These are phyloP conservation scores for Sugiyamaella americana DNA, from an alignment of 805 yeast species.

Conservation along the genomic window DNA sequence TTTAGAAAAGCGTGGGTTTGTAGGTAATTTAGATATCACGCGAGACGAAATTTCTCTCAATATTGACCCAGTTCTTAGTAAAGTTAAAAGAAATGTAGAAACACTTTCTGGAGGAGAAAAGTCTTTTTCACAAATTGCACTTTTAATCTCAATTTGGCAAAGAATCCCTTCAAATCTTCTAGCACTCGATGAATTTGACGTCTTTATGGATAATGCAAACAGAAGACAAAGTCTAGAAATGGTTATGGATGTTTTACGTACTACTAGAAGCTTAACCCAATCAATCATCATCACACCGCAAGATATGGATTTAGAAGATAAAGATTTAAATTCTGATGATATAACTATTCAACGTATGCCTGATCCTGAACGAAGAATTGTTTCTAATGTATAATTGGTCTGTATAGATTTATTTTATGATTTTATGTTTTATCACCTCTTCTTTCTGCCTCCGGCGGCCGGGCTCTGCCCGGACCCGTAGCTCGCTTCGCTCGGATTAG, in stretches of 20 bases:
- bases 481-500: too few relatives aligned
- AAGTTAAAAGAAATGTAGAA: conserved; percentile 61
- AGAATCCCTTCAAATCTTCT: conserved; percentile 82
- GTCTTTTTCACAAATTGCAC: conserved; percentile 85
- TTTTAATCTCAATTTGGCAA: conserved; percentile 85
- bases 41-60: conserved; percentile 30
- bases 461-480: too few relatives aligned
- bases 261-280: conserved; percentile 60
- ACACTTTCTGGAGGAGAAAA: conserved; percentile 96
- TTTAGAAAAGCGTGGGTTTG: conserved; percentile 54
- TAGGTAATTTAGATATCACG: conserved; percentile 66
- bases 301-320: conserved; percentile 61
- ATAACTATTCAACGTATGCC: conserved; percentile 29
- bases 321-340: conserved; percentile 52
- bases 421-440: too few relatives aligned
- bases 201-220: conserved; percentile 92
- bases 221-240: conserved; percentile 71
- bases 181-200: conserved; percentile 94
- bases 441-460: too few relatives aligned
- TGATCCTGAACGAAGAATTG: conserved; percentile 31
- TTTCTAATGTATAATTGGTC: too few relatives aligned
- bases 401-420: too few relatives aligned
- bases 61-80: conserved; percentile 22
- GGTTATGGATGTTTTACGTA: conserved; percentile 59
- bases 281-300: conserved; percentile 93